Evolutionary conservation across 345 rosid species (phyloP).

Genomic region (Trapa bicornis): DNA sequence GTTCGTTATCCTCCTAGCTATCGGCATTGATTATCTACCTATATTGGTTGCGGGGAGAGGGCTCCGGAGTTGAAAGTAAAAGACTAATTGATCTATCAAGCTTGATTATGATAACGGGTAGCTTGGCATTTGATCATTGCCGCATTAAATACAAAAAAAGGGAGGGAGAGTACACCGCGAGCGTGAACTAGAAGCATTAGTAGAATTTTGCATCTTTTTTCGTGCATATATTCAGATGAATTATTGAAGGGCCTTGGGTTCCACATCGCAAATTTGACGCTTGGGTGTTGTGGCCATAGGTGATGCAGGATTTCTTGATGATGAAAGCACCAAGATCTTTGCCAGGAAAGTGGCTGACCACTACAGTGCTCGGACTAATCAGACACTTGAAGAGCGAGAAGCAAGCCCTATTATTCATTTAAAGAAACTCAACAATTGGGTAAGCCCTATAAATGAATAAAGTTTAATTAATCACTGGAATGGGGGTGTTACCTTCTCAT

Average conservation of each 20-base stretch:
- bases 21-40: neutral
- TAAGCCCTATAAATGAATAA: slow-evolving; percentile 16
- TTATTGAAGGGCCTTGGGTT: neutral
- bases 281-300: slow-evolving; percentile 27
- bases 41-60: neutral
- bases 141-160: too few species aligned
- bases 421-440: slow-evolving; percentile 96
- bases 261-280: slow-evolving; percentile 3
- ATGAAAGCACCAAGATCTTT: slow-evolving; percentile 47
- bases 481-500: neutral
- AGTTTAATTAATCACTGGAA: neutral
- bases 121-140: neutral
- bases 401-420: slow-evolving; percentile 95
- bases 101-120: neutral
- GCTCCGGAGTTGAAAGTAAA: neutral
- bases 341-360: slow-evolving; percentile 85
- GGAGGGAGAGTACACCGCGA: neutral
- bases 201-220: neutral
- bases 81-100: neutral
- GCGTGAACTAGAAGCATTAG: neutral
- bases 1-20: neutral
- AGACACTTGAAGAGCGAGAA: slow-evolving; percentile 93
- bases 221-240: neutral
- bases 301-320: slow-evolving; percentile 49
- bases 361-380: slow-evolving; percentile 93